phyloP scores from a whole-genome alignment of 108 stramenopile genomes.

The Nitzschia sp. region DNA sequence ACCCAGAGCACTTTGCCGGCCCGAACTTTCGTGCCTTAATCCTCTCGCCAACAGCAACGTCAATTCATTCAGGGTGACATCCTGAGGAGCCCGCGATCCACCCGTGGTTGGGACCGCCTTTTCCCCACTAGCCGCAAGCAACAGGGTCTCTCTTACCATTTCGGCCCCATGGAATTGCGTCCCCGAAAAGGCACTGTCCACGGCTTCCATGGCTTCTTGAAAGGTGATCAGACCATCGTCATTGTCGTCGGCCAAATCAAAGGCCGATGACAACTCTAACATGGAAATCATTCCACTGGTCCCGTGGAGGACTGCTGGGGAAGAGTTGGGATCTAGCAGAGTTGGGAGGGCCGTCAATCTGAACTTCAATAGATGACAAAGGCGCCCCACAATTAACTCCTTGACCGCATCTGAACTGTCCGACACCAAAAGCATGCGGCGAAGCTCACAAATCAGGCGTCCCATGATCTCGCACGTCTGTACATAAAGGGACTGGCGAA shows the following conservation, averaged over 20 bases:
- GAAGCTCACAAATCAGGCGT: conserved; percentile 78
- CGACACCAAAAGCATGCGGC: conserved; percentile 61
- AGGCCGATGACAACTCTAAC: conserved; percentile 76
- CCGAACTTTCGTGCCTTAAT: conserved; percentile 70
- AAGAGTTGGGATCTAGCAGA: conserved; percentile 74
- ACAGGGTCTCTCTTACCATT: conserved; percentile 84
- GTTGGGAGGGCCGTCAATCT: conserved; percentile 75
- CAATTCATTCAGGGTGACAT: conserved; percentile 84
- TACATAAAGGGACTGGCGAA: conserved; percentile 84
- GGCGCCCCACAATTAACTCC: conserved; percentile 80
- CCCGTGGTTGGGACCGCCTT: conserved; percentile 6
- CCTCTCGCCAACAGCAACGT: conserved; percentile 82
- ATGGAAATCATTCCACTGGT: conserved; percentile 80
- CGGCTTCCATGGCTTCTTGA: conserved; percentile 88
- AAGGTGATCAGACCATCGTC: conserved; percentile 87
- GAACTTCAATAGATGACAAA: conserved; percentile 86
- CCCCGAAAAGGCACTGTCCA: conserved; percentile 88
- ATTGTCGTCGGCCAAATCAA: conserved; percentile 87
- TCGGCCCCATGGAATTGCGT: conserved; percentile 87
- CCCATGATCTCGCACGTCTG: conserved; percentile 93
- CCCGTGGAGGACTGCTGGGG: conserved; percentile 64
- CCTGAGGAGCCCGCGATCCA: conserved; percentile 43
- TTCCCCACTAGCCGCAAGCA: conserved; percentile 40
- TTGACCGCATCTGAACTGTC: conserved; percentile 66
- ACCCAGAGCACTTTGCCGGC: conserved; percentile 80